Evolutionary conservation across 768 basidiomycete species (phyloP).

Genomic region (Mycena latifolia): DNA sequence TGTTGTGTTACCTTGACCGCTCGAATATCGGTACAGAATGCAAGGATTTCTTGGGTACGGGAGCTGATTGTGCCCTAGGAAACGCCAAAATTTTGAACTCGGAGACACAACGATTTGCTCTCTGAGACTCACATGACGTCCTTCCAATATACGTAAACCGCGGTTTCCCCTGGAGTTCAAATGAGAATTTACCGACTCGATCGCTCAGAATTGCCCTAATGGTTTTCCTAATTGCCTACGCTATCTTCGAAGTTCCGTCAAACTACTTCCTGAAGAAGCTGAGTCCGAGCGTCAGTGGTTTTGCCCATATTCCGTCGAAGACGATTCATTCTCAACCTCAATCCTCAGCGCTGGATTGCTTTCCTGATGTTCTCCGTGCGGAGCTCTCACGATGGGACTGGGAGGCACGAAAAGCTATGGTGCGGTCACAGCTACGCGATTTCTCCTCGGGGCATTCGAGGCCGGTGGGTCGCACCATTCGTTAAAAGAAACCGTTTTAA

Average conservation of each 20-base stretch:
- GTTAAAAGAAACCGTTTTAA: no score
- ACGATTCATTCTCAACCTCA: neutral
- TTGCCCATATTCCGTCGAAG: neutral
- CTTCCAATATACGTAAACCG: conserved; percentile 44
- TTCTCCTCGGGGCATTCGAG: conserved; percentile 58
- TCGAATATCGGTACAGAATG: conserved; percentile 22
- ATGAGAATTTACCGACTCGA: neutral
- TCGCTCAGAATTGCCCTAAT: conserved; percentile 45
- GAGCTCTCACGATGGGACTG: conserved; percentile 51
- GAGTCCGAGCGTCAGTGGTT: conserved; percentile 40
- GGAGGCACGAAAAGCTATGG: conserved; percentile 51
- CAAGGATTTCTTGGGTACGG: neutral
- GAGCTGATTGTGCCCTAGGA: conserved; percentile 12
- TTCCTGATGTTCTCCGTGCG: conserved; percentile 56
- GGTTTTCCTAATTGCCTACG: conserved; percentile 55
- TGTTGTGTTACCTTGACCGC: conserved; percentile 18
- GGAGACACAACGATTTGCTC: conserved; percentile 46
- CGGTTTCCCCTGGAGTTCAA: no score
- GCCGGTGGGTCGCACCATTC: no score
- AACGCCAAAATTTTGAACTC: conserved; percentile 51
- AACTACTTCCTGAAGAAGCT: conserved; percentile 54
- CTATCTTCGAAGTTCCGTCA: conserved; percentile 54
- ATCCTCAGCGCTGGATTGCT: conserved; percentile 49
- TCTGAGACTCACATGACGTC: conserved; percentile 42
- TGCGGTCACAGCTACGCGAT: conserved; percentile 55